Conservation (phyloP, 768 basidiomycete species). For the Pisolithus marmoratus region DNA sequence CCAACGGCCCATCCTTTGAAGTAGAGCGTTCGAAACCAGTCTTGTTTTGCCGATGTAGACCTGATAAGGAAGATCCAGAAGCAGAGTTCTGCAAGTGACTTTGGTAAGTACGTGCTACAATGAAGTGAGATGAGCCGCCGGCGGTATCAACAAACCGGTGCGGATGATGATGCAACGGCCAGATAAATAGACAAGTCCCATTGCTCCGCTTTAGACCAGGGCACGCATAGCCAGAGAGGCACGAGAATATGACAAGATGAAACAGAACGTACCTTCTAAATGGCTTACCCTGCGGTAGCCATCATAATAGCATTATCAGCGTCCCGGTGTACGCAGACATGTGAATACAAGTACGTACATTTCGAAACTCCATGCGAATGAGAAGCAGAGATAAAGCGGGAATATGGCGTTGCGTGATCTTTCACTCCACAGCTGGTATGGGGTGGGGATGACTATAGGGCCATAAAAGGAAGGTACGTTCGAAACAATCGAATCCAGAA, state of each 20-base stretch:
- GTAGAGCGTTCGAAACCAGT: constrained; percentile 74
- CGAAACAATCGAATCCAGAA: background rate
- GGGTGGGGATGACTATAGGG: constrained; percentile 56
- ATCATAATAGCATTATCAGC: background rate
- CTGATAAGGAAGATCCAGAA: constrained; percentile 86
- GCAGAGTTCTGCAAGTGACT: constrained; percentile 55
- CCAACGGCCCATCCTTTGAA: constrained; percentile 72
- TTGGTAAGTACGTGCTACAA: background rate
- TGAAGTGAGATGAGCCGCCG: no score
- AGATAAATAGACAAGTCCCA: no score
- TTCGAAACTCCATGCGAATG: constrained; percentile 69
- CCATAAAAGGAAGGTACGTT: background rate
- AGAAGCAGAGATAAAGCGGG: constrained; percentile 59
- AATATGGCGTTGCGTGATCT: constrained; percentile 45
- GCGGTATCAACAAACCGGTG: background rate
- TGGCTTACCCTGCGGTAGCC: constrained; percentile 56
- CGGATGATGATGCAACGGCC: background rate
- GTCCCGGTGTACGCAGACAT: background rate
- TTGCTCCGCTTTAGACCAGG: background rate
- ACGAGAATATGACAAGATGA: background rate
- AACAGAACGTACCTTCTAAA: constrained; percentile 53
- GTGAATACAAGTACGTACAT: constrained; percentile 42
- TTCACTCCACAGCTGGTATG: constrained; percentile 51
- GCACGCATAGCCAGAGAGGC: background rate
- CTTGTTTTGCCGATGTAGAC: constrained; percentile 50